Conservation (phyloP, 495 filamentous ascomycete genomes). For the Pseudoneurospora amorphoporcata region DNA sequence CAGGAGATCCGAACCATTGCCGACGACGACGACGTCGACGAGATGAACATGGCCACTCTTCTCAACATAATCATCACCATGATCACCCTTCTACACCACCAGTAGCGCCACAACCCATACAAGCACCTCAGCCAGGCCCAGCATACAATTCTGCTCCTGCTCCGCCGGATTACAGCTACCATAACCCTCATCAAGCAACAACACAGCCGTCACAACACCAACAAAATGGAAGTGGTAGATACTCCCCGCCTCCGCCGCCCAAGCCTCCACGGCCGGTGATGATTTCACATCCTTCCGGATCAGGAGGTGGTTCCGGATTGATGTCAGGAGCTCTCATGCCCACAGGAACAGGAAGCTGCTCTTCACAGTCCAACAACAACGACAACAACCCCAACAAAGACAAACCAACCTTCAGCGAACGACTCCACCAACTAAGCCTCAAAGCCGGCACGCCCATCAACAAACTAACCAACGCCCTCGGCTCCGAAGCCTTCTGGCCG, state of each 20-base stretch:
- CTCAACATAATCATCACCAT: neutral
- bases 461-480: constrained; percentile 59
- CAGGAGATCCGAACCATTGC: neutral
- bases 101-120: neutral
- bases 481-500: constrained; percentile 74
- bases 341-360: neutral
- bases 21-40: neutral
- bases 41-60: neutral
- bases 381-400: constrained; percentile 1
- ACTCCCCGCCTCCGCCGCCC: neutral
- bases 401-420: constrained; percentile 17
- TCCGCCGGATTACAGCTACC: neutral
- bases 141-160: neutral
- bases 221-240: neutral
- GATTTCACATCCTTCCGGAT: neutral
- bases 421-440: constrained; percentile 19
- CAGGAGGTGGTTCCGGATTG: neutral
- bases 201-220: neutral
- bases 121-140: neutral
- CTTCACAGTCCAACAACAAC: neutral
- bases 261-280: constrained; percentile 4
- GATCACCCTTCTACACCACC: neutral
- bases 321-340: neutral
- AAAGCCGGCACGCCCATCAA: constrained; percentile 57
- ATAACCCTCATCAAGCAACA: neutral